phyloP scores from a whole-genome alignment of 768 basidiomycete genomes.

The Lepiota subincarnata region DNA sequence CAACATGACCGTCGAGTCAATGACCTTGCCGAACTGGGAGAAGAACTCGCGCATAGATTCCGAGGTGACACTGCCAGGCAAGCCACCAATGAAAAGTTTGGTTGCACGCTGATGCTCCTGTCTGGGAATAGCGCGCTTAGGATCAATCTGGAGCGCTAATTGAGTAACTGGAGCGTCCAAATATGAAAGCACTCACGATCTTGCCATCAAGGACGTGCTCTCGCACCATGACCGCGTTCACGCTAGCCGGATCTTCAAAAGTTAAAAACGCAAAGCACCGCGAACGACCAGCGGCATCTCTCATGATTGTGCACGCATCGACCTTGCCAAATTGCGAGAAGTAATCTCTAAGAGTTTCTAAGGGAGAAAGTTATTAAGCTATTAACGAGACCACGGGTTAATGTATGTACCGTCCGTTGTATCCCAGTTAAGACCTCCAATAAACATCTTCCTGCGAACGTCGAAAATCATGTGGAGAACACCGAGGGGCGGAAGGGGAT shows the following conservation, averaged over 20 bases:
- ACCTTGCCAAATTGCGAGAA: conserved; percentile 96
- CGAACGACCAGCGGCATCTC: conserved; percentile 90
- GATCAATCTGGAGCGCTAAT: conserved; percentile 77
- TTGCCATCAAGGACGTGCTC: conserved; percentile 97
- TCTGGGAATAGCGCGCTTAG: conserved; percentile 97
- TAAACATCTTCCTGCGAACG: conserved; percentile 96
- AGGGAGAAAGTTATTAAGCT: conserved; percentile 38
- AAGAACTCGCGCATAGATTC: conserved; percentile 94
- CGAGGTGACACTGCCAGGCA: conserved; percentile 88
- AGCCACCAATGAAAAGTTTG: conserved; percentile 94
- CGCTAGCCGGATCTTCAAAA: conserved; percentile 88
- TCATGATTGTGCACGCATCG: conserved; percentile 98
- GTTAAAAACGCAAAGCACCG: conserved; percentile 98
- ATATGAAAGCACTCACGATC: conserved; percentile 60
- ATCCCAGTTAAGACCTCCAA: conserved; percentile 99
- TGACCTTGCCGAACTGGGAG: conserved; percentile 89
- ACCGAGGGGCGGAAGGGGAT: conserved; percentile 15
- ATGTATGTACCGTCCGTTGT: conserved; percentile 90
- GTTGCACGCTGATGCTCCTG: conserved; percentile 92
- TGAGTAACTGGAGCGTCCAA: conserved; percentile 2
- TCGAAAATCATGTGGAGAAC: conserved; percentile 16
- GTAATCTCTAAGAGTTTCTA: conserved; percentile 79
- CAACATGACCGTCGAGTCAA: conserved; percentile 98
- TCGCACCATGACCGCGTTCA: conserved; percentile 93
- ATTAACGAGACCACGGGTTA: conserved; percentile 32